Percentiles rank a stretch among this genome's conserved stretches.
These are phyloP conservation scores for Phaseolus lunatus DNA, from an alignment of 306 rosid genomes.

Conservation along the genomic window DNA sequence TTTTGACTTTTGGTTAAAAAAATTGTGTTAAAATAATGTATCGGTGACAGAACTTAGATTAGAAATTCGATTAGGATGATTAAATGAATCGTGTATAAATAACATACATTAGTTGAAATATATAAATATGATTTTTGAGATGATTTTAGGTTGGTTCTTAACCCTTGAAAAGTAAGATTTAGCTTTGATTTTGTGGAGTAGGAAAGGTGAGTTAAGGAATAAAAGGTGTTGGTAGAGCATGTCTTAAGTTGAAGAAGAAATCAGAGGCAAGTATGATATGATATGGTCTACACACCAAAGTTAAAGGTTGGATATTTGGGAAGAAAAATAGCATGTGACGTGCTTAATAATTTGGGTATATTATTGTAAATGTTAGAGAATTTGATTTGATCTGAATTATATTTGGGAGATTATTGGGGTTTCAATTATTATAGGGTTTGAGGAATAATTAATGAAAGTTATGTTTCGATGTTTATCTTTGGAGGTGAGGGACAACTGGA, in stretches of 20 bases:
- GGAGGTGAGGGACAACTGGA: background rate
- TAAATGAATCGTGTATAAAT: too few species aligned
- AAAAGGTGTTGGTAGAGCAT: slow-evolving; percentile 16
- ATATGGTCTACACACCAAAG: background rate
- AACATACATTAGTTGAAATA: too few species aligned
- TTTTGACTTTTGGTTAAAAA: too few species aligned
- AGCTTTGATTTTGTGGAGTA: slow-evolving; percentile 38
- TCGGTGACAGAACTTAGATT: too few species aligned
- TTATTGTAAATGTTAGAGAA: background rate
- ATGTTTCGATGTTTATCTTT: background rate
- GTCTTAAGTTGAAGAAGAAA: slow-evolving; percentile 6
- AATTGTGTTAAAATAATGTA: too few species aligned
- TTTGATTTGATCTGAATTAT: background rate
- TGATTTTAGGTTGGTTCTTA: too few species aligned
- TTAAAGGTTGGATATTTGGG: background rate
- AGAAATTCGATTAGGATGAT: too few species aligned
- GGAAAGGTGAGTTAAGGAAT: slow-evolving; percentile 15
- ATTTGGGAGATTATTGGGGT: background rate
- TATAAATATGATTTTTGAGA: too few species aligned
- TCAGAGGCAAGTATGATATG: slow-evolving; percentile 13
- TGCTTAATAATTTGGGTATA: slow-evolving; percentile 25
- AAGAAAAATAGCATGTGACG: slow-evolving; percentile 32
- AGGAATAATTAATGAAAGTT: slow-evolving; percentile 1
- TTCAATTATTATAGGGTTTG: slow-evolving; percentile 2
- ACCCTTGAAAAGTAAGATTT: slow-evolving; percentile 39